phyloP scores from a whole-genome alignment of 75 land plant species.

The Picea glauca region DNA sequence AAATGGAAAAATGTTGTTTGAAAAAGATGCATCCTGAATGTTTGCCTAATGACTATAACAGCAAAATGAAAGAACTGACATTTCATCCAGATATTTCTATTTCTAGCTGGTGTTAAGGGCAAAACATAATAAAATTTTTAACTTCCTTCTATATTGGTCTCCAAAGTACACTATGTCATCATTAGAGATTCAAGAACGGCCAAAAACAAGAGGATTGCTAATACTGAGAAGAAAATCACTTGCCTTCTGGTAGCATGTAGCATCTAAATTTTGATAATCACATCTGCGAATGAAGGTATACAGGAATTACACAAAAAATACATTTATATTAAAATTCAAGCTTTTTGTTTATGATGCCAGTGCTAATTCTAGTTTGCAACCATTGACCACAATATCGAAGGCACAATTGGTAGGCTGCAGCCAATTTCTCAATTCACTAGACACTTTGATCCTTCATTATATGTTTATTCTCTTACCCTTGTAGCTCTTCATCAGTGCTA shows the following conservation, averaged over 20 bases:
- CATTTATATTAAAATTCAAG: background rate
- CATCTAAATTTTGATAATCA: background rate
- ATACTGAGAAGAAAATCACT: background rate
- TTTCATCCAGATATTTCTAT: background rate
- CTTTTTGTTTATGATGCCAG: background rate
- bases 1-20: background rate
- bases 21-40: background rate
- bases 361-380: background rate
- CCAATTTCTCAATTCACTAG: background rate
- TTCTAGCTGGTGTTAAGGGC: background rate
- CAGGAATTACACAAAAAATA: background rate
- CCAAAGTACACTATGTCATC: background rate
- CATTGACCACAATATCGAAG: background rate
- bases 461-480: background rate
- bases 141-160: background rate
- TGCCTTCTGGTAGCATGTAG: background rate
- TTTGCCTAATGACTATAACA: conserved; percentile 1
- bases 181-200: background rate
- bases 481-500: background rate
- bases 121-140: background rate
- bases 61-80: background rate
- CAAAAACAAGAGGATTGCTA: background rate
- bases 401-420: background rate
- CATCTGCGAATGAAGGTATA: background rate
- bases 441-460: background rate